phyloP scores from a whole-genome alignment of 208 protist genomes.

The Trypanosoma boissoni region DNA sequence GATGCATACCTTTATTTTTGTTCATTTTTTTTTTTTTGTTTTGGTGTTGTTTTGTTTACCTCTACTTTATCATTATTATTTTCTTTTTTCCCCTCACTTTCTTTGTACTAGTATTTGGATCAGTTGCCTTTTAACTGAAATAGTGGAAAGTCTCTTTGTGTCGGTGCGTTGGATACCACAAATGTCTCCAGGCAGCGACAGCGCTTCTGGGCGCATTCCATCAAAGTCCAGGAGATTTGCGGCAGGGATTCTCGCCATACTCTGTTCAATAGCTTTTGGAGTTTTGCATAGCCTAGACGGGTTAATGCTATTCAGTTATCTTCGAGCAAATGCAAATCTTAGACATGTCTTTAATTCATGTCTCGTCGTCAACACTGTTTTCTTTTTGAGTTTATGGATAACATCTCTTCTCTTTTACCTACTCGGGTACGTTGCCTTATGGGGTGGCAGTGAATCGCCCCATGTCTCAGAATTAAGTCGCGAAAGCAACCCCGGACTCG shows the following conservation, averaged over 20 bases:
- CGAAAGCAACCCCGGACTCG: not conserved
- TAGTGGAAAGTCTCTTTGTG: too few relatives aligned
- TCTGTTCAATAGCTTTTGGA: constrained; percentile 17
- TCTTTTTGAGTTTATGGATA: constrained; percentile 26
- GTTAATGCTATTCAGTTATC: constrained; percentile 19
- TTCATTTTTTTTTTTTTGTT: constrained; percentile 4
- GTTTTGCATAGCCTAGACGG: constrained; percentile 23
- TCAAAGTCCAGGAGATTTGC: not conserved
- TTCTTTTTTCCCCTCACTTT: not conserved
- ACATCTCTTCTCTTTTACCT: constrained; percentile 19
- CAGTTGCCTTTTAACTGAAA: too few relatives aligned
- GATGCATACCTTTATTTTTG: not conserved
- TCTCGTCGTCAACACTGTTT: constrained; percentile 19
- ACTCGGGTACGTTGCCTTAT: constrained; percentile 3
- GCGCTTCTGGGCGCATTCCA: not conserved
- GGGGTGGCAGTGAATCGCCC: too few relatives aligned
- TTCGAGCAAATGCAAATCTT: constrained; percentile 13
- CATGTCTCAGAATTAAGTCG: too few relatives aligned
- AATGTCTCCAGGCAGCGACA: not conserved
- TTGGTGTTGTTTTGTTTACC: not conserved
- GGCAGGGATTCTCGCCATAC: constrained; percentile 4
- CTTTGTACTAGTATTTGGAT: too few relatives aligned
- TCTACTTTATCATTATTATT: not conserved
- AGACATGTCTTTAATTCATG: constrained; percentile 12
- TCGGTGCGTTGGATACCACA: too few relatives aligned